Evolutionary conservation across 2,329 filamentous ascomycete genomes (phyloP), one percentile per base, ranked within the genome.

Genomic region (Xenoacremonium recifei): DNA sequence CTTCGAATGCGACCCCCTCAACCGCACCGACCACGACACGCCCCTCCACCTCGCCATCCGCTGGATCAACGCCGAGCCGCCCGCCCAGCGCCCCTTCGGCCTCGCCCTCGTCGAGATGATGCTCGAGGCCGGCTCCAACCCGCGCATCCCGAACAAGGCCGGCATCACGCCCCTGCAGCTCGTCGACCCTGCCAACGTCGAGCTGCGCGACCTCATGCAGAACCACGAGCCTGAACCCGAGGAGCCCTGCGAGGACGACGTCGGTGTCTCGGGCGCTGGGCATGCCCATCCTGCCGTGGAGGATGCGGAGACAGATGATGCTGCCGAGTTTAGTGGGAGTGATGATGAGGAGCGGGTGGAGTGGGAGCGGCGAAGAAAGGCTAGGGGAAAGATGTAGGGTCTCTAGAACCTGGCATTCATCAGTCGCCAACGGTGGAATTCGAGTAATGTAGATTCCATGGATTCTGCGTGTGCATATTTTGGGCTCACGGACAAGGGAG

Each of bases 1-100:
- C 54, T 84, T 95, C 64, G 89, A 93, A 69, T 92, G 90, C 70
- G 89, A 95, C 70, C 85, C 87, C 40, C 58, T 83, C 58, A 85
- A 82, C 70, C 79, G 78, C 55, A 64, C 77, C 58, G 86, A 92
- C 45, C 77, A 79, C 48, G 87, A 93, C 67, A 91, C 87, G 3
- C 87, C 87, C 21, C 75, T 95, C 45, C 89, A 95, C 75, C 80
- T 80, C 60, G 87, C 82, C 41, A 81, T 93, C 54, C 79, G 85
- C 58, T 92, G 82, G 75, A 78, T 86, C 69, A 91, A 91, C 74
- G 68, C 70, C 41, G 77, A 87, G 58, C 75, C 77, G 25, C 70
- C 75, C 33, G 75, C 75, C 41, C 81, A 87, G 63, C 78, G 80
- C 66, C 72, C 77, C 47, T 80, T 80, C 50, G 87, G 84, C 53